phyloP scores from a whole-genome alignment of 2,329 filamentous ascomycete genomes.

The Aspergillus candidus region DNA sequence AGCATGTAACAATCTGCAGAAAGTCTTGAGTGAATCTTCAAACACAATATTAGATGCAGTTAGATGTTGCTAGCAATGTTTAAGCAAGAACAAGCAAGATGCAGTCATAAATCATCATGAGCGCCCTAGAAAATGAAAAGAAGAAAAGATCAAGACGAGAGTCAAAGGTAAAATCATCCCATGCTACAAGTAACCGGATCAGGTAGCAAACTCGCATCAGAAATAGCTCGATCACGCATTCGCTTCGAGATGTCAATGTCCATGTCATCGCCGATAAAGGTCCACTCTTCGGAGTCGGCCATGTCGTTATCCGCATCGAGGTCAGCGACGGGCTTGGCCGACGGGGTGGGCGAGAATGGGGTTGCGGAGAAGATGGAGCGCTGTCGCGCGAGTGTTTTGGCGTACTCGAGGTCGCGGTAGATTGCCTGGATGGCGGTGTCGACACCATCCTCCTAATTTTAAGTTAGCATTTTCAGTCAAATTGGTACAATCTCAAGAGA shows the following conservation, averaged over 20 bases:
- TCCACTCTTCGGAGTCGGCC: slow-evolving; percentile 79
- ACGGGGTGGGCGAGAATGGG: slow-evolving; percentile 28
- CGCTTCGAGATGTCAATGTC: slow-evolving; percentile 40
- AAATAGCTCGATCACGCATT: slow-evolving; percentile 27
- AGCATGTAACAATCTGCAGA: too few species aligned
- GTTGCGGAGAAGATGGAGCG: slow-evolving; percentile 33
- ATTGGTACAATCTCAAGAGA: background rate
- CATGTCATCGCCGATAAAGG: slow-evolving; percentile 66
- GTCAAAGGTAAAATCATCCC: background rate
- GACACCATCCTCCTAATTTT: slow-evolving; percentile 75
- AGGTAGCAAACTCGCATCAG: slow-evolving; percentile 19
- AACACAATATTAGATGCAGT: too few species aligned
- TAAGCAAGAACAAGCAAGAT: too few species aligned
- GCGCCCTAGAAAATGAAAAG: too few species aligned
- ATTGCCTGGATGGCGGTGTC: slow-evolving; percentile 83
- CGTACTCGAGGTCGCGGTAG: slow-evolving; percentile 92
- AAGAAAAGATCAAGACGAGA: too few species aligned
- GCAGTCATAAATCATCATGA: too few species aligned
- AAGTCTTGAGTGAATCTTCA: too few species aligned
- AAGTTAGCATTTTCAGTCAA: slow-evolving; percentile 18
- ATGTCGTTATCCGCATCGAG: slow-evolving; percentile 44
- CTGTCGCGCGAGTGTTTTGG: slow-evolving; percentile 72
- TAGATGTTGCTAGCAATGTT: too few species aligned
- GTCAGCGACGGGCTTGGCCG: slow-evolving; percentile 32
- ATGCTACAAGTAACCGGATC: slow-evolving; percentile 8